A percentile compares a stretch with the other conserved stretches of the same genome.
Evolutionary conservation across 331 rosid species (phyloP).

Genomic region (Malus hybrid): DNA sequence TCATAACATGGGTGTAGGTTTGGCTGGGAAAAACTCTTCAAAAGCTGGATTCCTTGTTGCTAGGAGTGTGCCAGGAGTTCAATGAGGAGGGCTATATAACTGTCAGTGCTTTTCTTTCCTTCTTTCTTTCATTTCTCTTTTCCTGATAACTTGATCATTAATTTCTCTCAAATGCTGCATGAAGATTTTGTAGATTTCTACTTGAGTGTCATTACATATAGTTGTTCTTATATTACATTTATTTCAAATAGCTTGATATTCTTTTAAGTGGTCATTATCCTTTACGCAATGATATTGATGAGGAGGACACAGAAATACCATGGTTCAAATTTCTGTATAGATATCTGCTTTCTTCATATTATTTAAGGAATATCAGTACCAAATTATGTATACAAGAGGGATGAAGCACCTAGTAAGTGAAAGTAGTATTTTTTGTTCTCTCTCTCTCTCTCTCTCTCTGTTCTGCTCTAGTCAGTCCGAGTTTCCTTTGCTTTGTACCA

Average conservation of each 20-base stretch:
- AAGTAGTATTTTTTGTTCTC: not conserved
- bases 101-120: slow-evolving; percentile 36
- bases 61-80: slow-evolving; percentile 95
- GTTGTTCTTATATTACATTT: not conserved
- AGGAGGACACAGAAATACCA: not conserved
- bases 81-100: slow-evolving; percentile 75
- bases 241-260: not conserved
- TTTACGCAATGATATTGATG: not conserved
- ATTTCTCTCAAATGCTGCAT: slow-evolving; percentile 10
- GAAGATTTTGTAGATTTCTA: slow-evolving; percentile 10
- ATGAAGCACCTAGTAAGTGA: not conserved
- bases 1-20: slow-evolving; percentile 36
- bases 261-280: not conserved
- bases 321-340: not conserved
- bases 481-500: not conserved
- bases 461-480: not conserved
- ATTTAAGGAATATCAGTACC: not conserved
- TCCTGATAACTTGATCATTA: slow-evolving; percentile 7
- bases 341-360: not conserved
- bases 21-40: slow-evolving; percentile 95
- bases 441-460: not conserved
- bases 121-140: slow-evolving; percentile 6
- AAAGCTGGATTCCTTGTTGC: slow-evolving; percentile 87
- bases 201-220: not conserved
- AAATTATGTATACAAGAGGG: not conserved